A percentile compares a stretch with the other conserved stretches of the same genome.
Conservation (phyloP, 257 asterid species). For the Solanum raphanifolium region DNA sequence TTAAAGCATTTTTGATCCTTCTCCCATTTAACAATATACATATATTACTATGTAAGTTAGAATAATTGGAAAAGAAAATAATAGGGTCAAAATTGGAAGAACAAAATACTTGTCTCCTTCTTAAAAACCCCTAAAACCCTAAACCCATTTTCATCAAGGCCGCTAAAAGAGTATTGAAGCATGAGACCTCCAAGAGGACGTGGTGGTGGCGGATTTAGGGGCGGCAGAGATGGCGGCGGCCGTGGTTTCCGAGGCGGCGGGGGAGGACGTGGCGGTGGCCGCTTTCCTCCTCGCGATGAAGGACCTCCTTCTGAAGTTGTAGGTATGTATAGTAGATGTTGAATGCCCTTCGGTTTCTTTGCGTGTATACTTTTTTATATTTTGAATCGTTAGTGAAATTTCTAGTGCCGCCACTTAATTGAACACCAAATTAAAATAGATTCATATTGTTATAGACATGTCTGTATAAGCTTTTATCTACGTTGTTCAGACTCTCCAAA, state of each 20-base stretch:
- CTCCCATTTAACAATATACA: too few species aligned
- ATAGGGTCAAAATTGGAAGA: neutral
- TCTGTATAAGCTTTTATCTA: neutral
- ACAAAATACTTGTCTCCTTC: neutral
- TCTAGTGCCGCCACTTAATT: neutral
- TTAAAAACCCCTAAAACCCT: slow-evolving; percentile 15
- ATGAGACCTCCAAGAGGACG: slow-evolving; percentile 99
- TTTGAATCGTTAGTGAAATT: neutral
- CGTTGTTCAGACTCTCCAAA: neutral
- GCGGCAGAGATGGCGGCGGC: slow-evolving; percentile 62
- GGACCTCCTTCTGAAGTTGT: slow-evolving; percentile 66
- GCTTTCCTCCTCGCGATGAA: slow-evolving; percentile 50
- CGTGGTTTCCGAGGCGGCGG: slow-evolving; percentile 30
- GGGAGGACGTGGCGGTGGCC: slow-evolving; percentile 34
- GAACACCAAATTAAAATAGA: neutral
- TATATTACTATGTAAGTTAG: too few species aligned
- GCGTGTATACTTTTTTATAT: neutral
- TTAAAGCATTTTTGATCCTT: too few species aligned
- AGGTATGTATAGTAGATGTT: slow-evolving; percentile 24
- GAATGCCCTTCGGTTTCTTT: neutral
- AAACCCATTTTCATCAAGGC: neutral
- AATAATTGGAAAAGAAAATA: neutral
- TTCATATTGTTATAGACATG: neutral
- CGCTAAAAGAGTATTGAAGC: neutral
- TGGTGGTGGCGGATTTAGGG: slow-evolving; percentile 68